These are phyloP conservation scores for Fonsecaea erecta DNA, from an alignment of 2,329 filamentous ascomycete species.

Conservation along the genomic window DNA sequence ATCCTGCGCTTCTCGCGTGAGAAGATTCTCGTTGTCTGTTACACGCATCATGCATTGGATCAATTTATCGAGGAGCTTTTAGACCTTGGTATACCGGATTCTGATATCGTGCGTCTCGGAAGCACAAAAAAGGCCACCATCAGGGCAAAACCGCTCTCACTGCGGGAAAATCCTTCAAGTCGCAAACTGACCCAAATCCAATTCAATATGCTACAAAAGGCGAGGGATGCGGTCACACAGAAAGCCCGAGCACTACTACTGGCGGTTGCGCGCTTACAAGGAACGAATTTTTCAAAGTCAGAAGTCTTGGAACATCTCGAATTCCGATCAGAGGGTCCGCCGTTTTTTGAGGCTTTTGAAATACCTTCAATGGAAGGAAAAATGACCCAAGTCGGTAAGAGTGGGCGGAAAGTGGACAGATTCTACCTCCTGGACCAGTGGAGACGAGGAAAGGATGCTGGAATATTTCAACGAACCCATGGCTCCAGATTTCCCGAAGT, in stretches of 20 bases:
- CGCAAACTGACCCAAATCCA: constrained; percentile 53
- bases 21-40: constrained; percentile 1
- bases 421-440: neutral
- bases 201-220: neutral
- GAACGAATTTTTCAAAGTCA: neutral
- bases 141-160: constrained; percentile 55
- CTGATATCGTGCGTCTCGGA: constrained; percentile 66
- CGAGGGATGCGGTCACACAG: neutral
- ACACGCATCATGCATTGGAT: constrained; percentile 60
- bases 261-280: neutral
- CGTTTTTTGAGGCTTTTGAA: neutral
- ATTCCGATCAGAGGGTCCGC: neutral
- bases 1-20: neutral
- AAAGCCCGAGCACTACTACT: neutral
- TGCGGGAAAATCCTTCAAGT: constrained; percentile 48
- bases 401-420: neutral
- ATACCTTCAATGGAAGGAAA: neutral
- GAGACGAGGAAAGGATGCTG: neutral
- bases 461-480: neutral
- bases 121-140: constrained; percentile 36
- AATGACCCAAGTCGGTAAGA: neutral
- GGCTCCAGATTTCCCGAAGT: neutral
- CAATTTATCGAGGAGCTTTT: constrained; percentile 66
- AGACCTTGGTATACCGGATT: constrained; percentile 35
- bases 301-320: neutral